These are phyloP conservation scores for Yamadazyma kitorensis DNA, from an alignment of 805 yeast species.

Conservation along the genomic window DNA sequence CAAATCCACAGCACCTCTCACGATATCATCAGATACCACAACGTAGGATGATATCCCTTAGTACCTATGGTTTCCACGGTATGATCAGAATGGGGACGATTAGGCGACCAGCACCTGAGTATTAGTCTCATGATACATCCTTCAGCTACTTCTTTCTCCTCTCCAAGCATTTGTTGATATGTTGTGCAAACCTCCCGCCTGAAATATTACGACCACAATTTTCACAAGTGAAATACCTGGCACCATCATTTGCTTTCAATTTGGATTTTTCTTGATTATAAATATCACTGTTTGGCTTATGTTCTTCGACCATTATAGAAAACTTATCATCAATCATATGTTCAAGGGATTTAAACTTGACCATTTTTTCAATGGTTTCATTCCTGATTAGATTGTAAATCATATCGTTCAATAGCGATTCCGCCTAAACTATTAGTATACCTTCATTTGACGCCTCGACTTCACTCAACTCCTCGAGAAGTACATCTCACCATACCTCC, in stretches of 20 bases:
- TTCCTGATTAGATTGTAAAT: slow-evolving; percentile 30
- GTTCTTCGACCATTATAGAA: slow-evolving; percentile 14
- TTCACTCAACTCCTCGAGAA: no score
- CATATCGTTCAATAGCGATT: slow-evolving; percentile 35
- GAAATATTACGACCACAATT: slow-evolving; percentile 86
- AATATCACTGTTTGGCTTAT: slow-evolving; percentile 35
- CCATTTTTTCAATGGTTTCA: slow-evolving; percentile 23
- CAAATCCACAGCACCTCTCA: no score
- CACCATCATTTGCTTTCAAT: slow-evolving; percentile 42
- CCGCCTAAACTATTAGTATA: slow-evolving; percentile 30
- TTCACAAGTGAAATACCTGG: slow-evolving; percentile 68
- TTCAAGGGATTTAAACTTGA: slow-evolving; percentile 20
- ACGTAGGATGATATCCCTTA: no score
- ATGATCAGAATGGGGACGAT: no score
- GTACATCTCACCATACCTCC: no score
- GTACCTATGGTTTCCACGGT: no score
- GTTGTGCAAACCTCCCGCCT: slow-evolving; percentile 90
- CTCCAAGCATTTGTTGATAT: slow-evolving; percentile 83
- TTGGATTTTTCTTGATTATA: slow-evolving; percentile 50
- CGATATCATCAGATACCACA: no score
- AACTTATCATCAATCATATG: slow-evolving; percentile 15
- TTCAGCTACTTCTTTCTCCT: slow-evolving; percentile 49
- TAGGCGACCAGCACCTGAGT: no score
- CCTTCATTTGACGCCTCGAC: no score
- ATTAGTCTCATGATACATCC: no score